phyloP scores from a whole-genome alignment of 305 asterid genomes.

The Rubia tinctorum region DNA sequence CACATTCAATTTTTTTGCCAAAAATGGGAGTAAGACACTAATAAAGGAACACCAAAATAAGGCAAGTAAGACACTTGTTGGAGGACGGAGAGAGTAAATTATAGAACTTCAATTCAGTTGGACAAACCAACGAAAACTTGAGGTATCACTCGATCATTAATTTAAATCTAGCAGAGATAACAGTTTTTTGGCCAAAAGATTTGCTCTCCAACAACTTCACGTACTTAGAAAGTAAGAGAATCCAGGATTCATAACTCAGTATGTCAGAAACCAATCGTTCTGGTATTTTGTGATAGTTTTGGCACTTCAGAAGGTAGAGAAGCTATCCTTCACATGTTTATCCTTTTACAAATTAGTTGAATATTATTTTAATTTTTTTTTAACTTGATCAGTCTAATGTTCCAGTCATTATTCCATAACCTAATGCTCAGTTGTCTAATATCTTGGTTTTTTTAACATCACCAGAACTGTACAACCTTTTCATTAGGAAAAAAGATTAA shows the following conservation, averaged over 20 bases:
- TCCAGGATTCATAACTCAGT: background rate
- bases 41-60: no score
- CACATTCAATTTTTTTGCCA: no score
- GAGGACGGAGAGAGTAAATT: no score
- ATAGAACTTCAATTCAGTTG: background rate
- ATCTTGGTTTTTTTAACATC: background rate
- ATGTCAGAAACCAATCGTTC: background rate
- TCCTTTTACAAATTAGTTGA: background rate
- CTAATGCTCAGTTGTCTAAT: background rate
- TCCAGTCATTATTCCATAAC: background rate
- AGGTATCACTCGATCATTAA: background rate
- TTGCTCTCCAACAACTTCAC: background rate
- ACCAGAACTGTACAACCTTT: slow-evolving; percentile 9
- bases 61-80: no score
- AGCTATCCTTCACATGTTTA: background rate
- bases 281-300: background rate
- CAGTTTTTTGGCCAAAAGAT: background rate
- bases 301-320: background rate
- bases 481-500: background rate
- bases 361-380: background rate
- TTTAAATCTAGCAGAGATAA: background rate
- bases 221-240: background rate
- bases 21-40: no score
- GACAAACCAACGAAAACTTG: background rate
- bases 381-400: background rate